Percentiles rank a stretch among this genome's conserved stretches.
These are phyloP conservation scores for Fusarium marasasianum DNA, from an alignment of 2,329 filamentous ascomycete species.

Conservation along the genomic window DNA sequence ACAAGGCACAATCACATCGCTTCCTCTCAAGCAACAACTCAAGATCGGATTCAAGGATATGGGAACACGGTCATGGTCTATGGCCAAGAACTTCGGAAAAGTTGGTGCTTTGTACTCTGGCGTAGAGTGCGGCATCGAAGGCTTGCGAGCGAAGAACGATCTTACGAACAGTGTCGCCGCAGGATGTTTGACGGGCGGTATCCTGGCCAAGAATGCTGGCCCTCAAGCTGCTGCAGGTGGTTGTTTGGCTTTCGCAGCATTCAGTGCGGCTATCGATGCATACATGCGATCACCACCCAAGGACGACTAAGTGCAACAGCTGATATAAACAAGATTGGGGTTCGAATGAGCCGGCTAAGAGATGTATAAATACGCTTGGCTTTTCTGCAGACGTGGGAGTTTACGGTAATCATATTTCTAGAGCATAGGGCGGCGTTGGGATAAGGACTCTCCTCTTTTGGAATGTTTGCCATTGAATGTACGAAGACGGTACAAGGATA, in stretches of 20 bases:
- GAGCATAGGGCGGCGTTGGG: conserved; percentile 49
- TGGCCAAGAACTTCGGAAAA: conserved; percentile 93
- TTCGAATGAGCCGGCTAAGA: conserved; percentile 18
- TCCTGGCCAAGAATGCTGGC: conserved; percentile 85
- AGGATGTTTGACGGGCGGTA: conserved; percentile 90
- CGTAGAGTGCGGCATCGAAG: conserved; percentile 96
- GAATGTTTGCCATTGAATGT: conserved; percentile 28
- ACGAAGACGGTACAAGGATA: conserved; percentile 4
- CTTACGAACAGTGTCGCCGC: conserved; percentile 86
- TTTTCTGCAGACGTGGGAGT: conserved; percentile 39
- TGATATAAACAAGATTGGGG: neutral
- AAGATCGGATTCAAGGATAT: conserved; percentile 92
- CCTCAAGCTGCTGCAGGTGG: conserved; percentile 89
- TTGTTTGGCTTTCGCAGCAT: conserved; percentile 93
- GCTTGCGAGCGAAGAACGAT: conserved; percentile 92
- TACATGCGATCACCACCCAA: conserved; percentile 87
- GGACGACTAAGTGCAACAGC: conserved; percentile 57
- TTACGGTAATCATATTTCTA: conserved; percentile 41
- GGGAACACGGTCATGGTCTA: conserved; percentile 82
- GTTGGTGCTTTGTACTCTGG: conserved; percentile 91
- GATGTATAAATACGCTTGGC: conserved; percentile 28
- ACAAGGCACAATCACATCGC: conserved; percentile 59
- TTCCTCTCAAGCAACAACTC: conserved; percentile 87
- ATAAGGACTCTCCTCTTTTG: conserved; percentile 43
- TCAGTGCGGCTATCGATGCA: conserved; percentile 89